These are phyloP conservation scores for Buddleja alternifolia DNA, from an alignment of 257 asterid species.

Conservation along the genomic window DNA sequence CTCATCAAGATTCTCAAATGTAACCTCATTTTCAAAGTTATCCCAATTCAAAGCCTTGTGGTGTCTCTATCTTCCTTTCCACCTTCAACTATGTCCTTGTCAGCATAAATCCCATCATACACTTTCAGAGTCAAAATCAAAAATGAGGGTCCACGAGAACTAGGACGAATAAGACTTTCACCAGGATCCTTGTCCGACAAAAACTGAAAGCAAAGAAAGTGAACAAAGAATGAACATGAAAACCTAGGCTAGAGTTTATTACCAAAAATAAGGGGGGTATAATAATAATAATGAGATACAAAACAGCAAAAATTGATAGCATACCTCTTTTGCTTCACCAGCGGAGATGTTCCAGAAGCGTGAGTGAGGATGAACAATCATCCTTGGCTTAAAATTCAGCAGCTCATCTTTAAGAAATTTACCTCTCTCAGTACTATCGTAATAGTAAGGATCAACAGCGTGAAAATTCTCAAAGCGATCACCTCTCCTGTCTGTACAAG, in stretches of 20 bases:
- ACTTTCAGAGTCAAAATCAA: slow-evolving; percentile 83
- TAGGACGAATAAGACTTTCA: slow-evolving; percentile 85
- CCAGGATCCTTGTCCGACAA: slow-evolving; percentile 86
- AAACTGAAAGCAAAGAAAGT: slow-evolving; percentile 52
- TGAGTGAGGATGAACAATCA: slow-evolving; percentile 96
- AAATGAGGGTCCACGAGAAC: slow-evolving; percentile 88
- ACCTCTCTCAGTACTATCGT: slow-evolving; percentile 70
- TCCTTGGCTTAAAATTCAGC: slow-evolving; percentile 85
- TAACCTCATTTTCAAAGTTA: slow-evolving; percentile 90
- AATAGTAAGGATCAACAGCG: slow-evolving; percentile 71
- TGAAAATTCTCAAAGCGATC: slow-evolving; percentile 51
- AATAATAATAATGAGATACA: too few species aligned
- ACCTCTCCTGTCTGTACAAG: slow-evolving; percentile 72
- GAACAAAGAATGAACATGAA: not conserved
- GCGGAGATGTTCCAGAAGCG: slow-evolving; percentile 84
- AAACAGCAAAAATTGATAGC: too few species aligned
- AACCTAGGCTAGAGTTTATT: not conserved
- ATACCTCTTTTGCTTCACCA: slow-evolving; percentile 82
- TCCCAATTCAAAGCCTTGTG: slow-evolving; percentile 93
- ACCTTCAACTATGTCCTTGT: slow-evolving; percentile 90
- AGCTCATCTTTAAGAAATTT: slow-evolving; percentile 80
- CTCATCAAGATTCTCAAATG: slow-evolving; percentile 99
- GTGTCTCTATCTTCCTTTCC: slow-evolving; percentile 92
- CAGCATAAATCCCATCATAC: slow-evolving; percentile 78
- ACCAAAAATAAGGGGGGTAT: too few species aligned